Conservation (phyloP, 2,329 filamentous ascomycete species). For the Clonostachys rosea region DNA sequence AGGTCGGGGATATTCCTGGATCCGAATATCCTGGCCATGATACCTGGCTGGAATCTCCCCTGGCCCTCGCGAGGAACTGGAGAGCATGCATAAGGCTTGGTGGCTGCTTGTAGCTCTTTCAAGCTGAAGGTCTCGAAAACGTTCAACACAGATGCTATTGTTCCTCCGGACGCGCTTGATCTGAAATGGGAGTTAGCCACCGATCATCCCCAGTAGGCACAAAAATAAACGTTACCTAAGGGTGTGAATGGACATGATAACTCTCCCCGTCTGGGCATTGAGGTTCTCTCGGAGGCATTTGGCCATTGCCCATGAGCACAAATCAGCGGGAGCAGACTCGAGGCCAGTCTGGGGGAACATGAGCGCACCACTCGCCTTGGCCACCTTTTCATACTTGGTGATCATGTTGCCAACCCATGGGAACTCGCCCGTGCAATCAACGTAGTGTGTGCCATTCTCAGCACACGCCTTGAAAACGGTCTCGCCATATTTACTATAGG, state of each 20-base stretch:
- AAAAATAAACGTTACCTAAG: slow-evolving; percentile 23
- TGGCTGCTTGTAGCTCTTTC: slow-evolving; percentile 37
- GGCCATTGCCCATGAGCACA: slow-evolving; percentile 50
- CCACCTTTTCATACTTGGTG: slow-evolving; percentile 48
- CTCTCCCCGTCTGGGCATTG: slow-evolving; percentile 44
- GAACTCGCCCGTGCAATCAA: slow-evolving; percentile 59
- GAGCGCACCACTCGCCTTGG: slow-evolving; percentile 49
- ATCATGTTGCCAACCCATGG: slow-evolving; percentile 57
- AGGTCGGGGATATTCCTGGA: slow-evolving; percentile 42
- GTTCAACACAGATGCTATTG: slow-evolving; percentile 61
- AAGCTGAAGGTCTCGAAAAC: slow-evolving; percentile 49
- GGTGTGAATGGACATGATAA: slow-evolving; percentile 43
- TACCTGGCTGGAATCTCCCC: slow-evolving; percentile 11
- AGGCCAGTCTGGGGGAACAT: slow-evolving; percentile 59
- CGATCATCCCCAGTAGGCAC: background rate
- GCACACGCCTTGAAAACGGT: slow-evolving; percentile 57
- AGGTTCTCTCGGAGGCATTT: slow-evolving; percentile 44
- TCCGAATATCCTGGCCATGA: slow-evolving; percentile 44
- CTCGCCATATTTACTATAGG: slow-evolving; percentile 55
- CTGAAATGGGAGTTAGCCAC: slow-evolving; percentile 4
- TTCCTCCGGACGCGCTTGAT: slow-evolving; percentile 55
- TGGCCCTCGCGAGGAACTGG: slow-evolving; percentile 39
- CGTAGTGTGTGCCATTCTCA: slow-evolving; percentile 58
- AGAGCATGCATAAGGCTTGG: slow-evolving; percentile 50
- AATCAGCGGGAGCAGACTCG: slow-evolving; percentile 58